Evolutionary conservation across 805 yeast genomes (phyloP).

Genomic region (Aciculoconidium aculeatum): DNA sequence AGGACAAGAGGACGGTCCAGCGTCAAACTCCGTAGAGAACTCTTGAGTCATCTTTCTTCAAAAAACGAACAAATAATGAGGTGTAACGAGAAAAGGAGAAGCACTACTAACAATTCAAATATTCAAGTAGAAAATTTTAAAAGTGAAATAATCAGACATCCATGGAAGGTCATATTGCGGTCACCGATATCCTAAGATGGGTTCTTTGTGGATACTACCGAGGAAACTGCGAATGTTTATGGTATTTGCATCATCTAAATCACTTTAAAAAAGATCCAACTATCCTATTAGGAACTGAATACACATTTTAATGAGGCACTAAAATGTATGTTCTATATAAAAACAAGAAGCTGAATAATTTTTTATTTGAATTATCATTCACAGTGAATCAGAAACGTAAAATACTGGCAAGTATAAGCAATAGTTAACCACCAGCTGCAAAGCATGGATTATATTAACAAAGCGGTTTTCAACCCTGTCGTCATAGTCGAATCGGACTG

Average conservation of each 20-base stretch:
- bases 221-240: conserved; percentile 93
- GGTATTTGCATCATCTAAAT: conserved; percentile 65
- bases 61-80: too few species aligned
- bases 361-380: too few species aligned
- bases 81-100: too few species aligned
- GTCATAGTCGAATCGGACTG: conserved; percentile 92
- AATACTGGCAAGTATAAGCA: conserved; percentile 89
- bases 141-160: conserved; percentile 90
- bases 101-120: too few species aligned
- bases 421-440: conserved; percentile 35
- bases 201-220: conserved; percentile 85
- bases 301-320: conserved; percentile 1
- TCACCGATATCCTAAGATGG: conserved; percentile 80
- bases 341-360: conserved; percentile 6
- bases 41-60: too few species aligned
- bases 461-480: conserved; percentile 66
- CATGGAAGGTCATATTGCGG: conserved; percentile 86
- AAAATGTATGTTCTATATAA: conserved; percentile 5
- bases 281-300: too few species aligned
- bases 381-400: conserved; percentile 51
- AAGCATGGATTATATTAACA: conserved; percentile 30
- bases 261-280: too few species aligned
- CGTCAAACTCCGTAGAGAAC: too few species aligned
- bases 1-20: too few species aligned
- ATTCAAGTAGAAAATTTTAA: too few species aligned